Conservation (phyloP, 2,329 filamentous ascomycete species). For the Phyllosticta ampelicida region DNA sequence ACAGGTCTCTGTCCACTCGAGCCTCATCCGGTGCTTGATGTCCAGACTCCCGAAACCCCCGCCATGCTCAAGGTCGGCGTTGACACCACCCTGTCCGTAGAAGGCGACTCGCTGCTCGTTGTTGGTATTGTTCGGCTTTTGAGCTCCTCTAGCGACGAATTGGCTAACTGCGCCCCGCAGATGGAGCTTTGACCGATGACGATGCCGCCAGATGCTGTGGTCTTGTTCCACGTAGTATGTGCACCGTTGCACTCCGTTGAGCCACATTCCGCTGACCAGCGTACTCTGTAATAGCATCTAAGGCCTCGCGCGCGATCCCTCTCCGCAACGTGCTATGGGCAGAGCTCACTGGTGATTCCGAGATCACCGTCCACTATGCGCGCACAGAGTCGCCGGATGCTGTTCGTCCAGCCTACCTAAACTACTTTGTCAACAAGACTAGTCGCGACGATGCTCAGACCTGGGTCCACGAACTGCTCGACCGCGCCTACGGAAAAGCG, state of each 20-base stretch:
- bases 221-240: constrained; percentile 40
- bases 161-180: constrained; percentile 17
- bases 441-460: constrained; percentile 38
- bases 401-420: constrained; percentile 50
- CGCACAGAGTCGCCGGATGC: constrained; percentile 43
- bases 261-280: constrained; percentile 10
- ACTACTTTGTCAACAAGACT: constrained; percentile 48
- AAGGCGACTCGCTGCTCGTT: constrained; percentile 49
- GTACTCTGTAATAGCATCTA: constrained; percentile 26
- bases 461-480: constrained; percentile 57
- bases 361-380: constrained; percentile 65
- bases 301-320: constrained; percentile 51
- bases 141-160: neutral
- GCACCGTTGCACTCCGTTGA: constrained; percentile 1
- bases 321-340: constrained; percentile 82
- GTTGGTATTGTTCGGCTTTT: constrained; percentile 34
- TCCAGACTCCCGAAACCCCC: constrained; percentile 11
- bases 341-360: constrained; percentile 47
- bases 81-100: constrained; percentile 50
- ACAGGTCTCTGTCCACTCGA: neutral
- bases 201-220: constrained; percentile 46
- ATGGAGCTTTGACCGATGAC: constrained; percentile 43
- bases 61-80: constrained; percentile 44
- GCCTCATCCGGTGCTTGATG: neutral
- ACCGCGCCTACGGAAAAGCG: constrained; percentile 58